Base-by-base conservation (phyloP, 2,329 filamentous ascomycete genomes). In the Exophiala calicioides region DNA sequence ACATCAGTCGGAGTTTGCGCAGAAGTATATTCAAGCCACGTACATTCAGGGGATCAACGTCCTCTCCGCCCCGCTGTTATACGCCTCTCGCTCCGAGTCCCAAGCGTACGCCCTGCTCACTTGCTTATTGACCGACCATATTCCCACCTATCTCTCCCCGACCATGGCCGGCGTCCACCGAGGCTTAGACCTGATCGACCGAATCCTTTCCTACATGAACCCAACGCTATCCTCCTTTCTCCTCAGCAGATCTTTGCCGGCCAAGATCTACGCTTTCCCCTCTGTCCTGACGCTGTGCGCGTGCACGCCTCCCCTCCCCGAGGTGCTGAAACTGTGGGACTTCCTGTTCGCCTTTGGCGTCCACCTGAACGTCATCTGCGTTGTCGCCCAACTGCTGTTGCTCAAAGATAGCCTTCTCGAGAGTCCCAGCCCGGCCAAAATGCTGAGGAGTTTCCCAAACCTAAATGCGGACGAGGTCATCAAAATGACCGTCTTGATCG, bases 41-140 rank as follows among this genome's bases (percentile, higher is more conserved):
- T 98, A 98, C 61, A 91, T 98, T 2, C 93, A 98, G 68, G 93
- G 93, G 57, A 97, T 98, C 91, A 98, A 98, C 65, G 93, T 98
- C 30, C 80, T 98, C 12, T 91, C 90, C 7, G 93, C 93, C 1
- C 93, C 93, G 0, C 96, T 98, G 63, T 76, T 98, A 34, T 98
- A 98, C 66, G 90, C 89, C 4, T 90, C 93, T 1, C 84, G 90
- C 47, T 95, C 89, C 65, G 93, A 98, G 70, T 86, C 90, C 5
- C 90, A 98, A 70, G 93, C 93, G 2, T 98, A 95, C 60, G 85
- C 88, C 4, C 85, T 90, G 1, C 96, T 98, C 61, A 84, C 95
- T 64, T 84, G 83, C 32, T 85, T 96, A 55, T 82, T 98, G 54
- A 94, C 89, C 1, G 77, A 79, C 44, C 91, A 97, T 67, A 90